Conservation (phyloP, 2,329 filamentous ascomycete species). For the Alternaria angustiovoidea region DNA sequence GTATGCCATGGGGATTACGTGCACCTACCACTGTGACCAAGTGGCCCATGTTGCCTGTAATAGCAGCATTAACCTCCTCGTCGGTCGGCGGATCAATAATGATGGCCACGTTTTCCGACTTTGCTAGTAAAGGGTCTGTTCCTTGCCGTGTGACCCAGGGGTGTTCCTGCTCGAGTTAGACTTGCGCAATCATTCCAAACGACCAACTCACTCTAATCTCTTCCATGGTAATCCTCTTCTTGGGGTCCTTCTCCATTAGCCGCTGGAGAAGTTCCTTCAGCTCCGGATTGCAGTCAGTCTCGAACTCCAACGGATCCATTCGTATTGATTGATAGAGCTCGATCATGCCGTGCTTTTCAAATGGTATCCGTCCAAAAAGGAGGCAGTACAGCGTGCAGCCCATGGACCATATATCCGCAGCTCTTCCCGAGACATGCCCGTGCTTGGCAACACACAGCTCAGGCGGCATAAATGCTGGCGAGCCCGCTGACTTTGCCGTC, state of each 20-base stretch:
- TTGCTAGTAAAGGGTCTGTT: conserved; percentile 77
- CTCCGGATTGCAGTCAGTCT: conserved; percentile 68
- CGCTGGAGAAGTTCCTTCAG: conserved; percentile 78
- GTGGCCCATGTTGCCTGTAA: conserved; percentile 88
- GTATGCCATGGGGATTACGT: conserved; percentile 3
- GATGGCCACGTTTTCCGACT: conserved; percentile 85
- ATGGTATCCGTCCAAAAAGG: conserved; percentile 86
- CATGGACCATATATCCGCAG: conserved; percentile 98
- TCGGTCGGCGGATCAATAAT: conserved; percentile 85
- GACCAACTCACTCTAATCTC: conserved; percentile 74
- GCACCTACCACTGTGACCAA: conserved; percentile 77
- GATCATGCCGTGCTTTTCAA: conserved; percentile 78
- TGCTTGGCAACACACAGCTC: conserved; percentile 89
- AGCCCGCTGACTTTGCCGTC: conserved; percentile 91
- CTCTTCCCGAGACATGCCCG: conserved; percentile 84
- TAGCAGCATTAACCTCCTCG: conserved; percentile 87
- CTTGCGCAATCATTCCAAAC: neutral
- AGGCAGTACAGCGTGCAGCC: conserved; percentile 93
- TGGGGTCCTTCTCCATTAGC: conserved; percentile 85
- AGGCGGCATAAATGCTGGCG: conserved; percentile 91
- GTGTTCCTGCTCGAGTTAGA: conserved; percentile 70
- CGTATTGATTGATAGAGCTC: conserved; percentile 92
- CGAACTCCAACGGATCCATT: conserved; percentile 69
- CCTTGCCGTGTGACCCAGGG: conserved; percentile 90
- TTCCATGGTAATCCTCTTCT: conserved; percentile 81